Percentiles rank a stretch among this genome's conserved stretches.
Evolutionary conservation across 768 basidiomycete species (phyloP).

Genomic region (Termitomyces sp.): DNA sequence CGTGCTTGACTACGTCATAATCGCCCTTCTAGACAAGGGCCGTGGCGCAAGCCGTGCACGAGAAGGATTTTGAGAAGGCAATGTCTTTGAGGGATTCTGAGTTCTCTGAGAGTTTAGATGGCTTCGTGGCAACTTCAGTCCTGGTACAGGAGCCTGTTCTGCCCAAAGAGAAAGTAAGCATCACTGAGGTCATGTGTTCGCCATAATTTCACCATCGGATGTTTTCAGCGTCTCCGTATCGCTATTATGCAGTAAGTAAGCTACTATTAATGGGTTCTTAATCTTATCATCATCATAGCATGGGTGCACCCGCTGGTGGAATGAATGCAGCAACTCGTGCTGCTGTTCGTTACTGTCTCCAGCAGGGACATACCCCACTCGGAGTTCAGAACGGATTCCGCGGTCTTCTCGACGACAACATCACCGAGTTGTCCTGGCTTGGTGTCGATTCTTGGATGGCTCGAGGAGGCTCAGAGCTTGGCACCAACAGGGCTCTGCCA

Average conservation of each 20-base stretch:
- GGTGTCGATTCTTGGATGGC: conserved; percentile 96
- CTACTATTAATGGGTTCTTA: background rate
- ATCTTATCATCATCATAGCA: conserved; percentile 40
- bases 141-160: conserved; percentile 52
- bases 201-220: conserved; percentile 9
- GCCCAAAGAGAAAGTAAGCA: conserved; percentile 44
- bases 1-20: background rate
- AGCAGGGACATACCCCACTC: conserved; percentile 89
- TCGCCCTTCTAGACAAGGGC: conserved; percentile 64
- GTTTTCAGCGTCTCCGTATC: conserved; percentile 63
- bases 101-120: conserved; percentile 81
- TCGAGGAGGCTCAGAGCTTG: conserved; percentile 95
- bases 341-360: conserved; percentile 88
- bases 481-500: conserved; percentile 90
- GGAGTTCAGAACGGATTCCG: conserved; percentile 95
- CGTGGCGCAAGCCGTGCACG: conserved; percentile 77
- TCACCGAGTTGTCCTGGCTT: conserved; percentile 89
- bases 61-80: conserved; percentile 82
- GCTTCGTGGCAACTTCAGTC: conserved; percentile 75
- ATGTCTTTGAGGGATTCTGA: conserved; percentile 90
- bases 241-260: conserved; percentile 80
- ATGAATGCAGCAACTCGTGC: conserved; percentile 98
- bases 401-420: conserved; percentile 86
- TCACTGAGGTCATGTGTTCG: background rate
- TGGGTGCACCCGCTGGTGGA: conserved; percentile 96